Evolutionary conservation across 352 stramenopile genomes (phyloP), one percentile per base, ranked within the genome.

Genomic region (Aphanomyces euteiches): DNA sequence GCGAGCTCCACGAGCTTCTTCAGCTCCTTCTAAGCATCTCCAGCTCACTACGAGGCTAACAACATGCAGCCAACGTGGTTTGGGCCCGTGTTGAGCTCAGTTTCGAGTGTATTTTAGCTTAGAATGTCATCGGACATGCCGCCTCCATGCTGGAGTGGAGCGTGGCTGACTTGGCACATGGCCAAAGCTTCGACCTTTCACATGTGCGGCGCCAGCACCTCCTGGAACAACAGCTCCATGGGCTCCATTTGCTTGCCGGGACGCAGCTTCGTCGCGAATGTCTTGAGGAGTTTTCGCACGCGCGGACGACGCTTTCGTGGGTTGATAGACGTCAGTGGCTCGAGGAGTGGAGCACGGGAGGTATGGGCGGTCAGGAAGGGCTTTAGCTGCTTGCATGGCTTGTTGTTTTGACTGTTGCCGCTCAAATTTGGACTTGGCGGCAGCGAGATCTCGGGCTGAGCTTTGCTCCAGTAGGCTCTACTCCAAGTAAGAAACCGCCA

Each of bases 151-250:
- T 7, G 64, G 64, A 36, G 38, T 58, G 7, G 45, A 21, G 3
- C 64, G 64, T 7, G 64, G 64, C 40, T 70, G 64, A 36, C 64
- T 70, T 7, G 64, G 8, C 36, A 70, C 64, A 36, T 70, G 47
- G 28, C 64, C 64, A 37, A 70, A 70, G 21, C 64, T 61, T 36
- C 45, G 17, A 17, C 64, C 64, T 63, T 70, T 70, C 4, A 70
- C 64, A 53, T 70, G 64, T 7, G 34, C 19, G 4, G 64, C 64
- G 5, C 64, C 48, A 10, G 53, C 45, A 13, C 10, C 47, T 4
- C 64, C 64, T 10, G 64, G 47, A 17, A 70, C 53, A 36, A 63
- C 59, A 7, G 15, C 40, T n/a, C 15, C 43, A 34, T 70, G 64
- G 54, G 64, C 64, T 12, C n/a, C 50, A 3, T 7, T 4, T 8